Conservation (phyloP, 441 rosid species). For the Viola pubescens region DNA sequence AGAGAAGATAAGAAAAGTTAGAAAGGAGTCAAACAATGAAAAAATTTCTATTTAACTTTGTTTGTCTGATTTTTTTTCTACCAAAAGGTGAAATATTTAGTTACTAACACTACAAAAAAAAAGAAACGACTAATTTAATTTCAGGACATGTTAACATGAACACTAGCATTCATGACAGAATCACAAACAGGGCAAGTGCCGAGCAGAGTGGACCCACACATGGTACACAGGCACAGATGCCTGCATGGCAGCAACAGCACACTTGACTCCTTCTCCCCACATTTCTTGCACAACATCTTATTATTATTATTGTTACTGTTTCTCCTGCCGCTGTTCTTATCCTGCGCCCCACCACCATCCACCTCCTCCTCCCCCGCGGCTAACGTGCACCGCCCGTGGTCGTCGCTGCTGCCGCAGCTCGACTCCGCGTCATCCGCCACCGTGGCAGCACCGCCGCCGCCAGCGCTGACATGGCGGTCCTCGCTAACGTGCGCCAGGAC, state of each 20-base stretch:
- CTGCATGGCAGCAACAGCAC: constrained; percentile 79
- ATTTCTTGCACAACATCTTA: constrained; percentile 34
- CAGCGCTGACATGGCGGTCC: constrained; percentile 20
- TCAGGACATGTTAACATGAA: constrained; percentile 67
- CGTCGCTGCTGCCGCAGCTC: constrained; percentile 54
- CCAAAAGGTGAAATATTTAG: not conserved
- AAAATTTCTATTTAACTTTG: constrained; percentile 5
- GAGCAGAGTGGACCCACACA: constrained; percentile 59
- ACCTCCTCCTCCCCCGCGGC: constrained; percentile 11
- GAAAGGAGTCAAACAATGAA: constrained; percentile 5
- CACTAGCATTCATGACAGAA: constrained; percentile 47
- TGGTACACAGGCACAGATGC: constrained; percentile 65
- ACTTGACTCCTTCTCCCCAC: constrained; percentile 59
- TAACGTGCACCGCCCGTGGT: not conserved
- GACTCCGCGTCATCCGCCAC: constrained; percentile 51
- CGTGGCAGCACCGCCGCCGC: constrained; percentile 9
- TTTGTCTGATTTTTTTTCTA: not conserved
- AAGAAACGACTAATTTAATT: not conserved
- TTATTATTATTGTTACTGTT: constrained; percentile 1
- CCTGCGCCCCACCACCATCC: constrained; percentile 11
- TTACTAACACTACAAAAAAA: not conserved
- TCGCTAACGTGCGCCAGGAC: constrained; percentile 47
- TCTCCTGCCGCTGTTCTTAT: constrained; percentile 3
- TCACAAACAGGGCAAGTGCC: constrained; percentile 61
- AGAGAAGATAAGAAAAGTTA: not conserved